A percentile compares a stretch with the other conserved stretches of the same genome.
Evolutionary conservation across 345 rosid species (phyloP).

Genomic region (Corchorus olitorius): DNA sequence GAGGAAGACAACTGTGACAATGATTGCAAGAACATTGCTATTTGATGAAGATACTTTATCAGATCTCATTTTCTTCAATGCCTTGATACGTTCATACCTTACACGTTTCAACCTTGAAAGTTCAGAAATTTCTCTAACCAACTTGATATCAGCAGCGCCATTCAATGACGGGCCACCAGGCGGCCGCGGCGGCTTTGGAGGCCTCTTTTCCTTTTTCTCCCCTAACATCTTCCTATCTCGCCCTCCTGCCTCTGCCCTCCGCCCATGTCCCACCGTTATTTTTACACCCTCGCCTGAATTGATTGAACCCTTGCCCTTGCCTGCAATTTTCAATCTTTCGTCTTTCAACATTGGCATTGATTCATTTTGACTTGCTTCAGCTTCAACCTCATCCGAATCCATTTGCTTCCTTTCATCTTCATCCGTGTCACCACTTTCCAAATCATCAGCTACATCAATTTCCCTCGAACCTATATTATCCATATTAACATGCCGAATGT

Average conservation of each 20-base stretch:
- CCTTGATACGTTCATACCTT: conserved; percentile 26
- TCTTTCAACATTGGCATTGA: neutral
- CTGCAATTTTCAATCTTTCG: neutral
- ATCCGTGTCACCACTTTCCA: conserved; percentile 32
- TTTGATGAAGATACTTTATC: conserved; percentile 29
- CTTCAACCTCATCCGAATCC: conserved; percentile 11
- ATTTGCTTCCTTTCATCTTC: conserved; percentile 17
- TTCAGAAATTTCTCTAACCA: conserved; percentile 35
- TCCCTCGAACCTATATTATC: conserved; percentile 3
- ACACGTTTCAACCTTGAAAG: conserved; percentile 30
- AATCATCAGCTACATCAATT: conserved; percentile 23
- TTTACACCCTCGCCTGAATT: conserved; percentile 17
- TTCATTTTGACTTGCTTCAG: neutral
- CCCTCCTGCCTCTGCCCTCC: neutral
- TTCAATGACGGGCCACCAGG: conserved; percentile 24
- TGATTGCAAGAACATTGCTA: conserved; percentile 24
- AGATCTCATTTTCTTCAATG: conserved; percentile 30
- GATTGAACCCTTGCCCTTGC: conserved; percentile 1
- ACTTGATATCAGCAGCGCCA: conserved; percentile 26
- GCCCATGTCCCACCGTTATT: neutral
- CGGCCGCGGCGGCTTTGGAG: conserved; percentile 41
- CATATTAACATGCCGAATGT: neutral
- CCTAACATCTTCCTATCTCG: neutral
- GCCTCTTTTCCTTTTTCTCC: conserved; percentile 24
- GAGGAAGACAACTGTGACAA: conserved; percentile 38